These are phyloP conservation scores for Carex parvula DNA, from an alignment of 176 grass and related monocot species.

Conservation along the genomic window DNA sequence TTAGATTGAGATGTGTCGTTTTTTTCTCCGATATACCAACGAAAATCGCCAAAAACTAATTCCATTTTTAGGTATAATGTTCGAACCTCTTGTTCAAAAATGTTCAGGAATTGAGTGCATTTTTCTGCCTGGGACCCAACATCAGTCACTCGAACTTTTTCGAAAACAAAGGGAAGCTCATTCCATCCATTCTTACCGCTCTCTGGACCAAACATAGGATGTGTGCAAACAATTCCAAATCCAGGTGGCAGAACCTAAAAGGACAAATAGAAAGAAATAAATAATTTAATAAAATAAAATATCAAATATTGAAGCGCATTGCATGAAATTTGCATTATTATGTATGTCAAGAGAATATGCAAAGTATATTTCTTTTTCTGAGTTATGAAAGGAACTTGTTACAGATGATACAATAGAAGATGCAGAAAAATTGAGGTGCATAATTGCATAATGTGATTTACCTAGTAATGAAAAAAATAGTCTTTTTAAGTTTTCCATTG, in stretches of 20 bases:
- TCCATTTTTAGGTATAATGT: not conserved
- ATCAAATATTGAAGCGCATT: not conserved
- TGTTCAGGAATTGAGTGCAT: slow-evolving; percentile 54
- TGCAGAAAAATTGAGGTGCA: not conserved
- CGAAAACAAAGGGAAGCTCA: slow-evolving; percentile 46
- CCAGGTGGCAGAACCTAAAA: slow-evolving; percentile 45
- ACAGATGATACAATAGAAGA: not conserved
- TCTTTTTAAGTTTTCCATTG: not conserved
- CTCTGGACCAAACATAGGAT: slow-evolving; percentile 72
- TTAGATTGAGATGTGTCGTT: not conserved
- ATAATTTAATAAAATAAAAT: too few species aligned
- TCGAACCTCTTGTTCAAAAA: slow-evolving; percentile 51
- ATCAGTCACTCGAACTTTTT: slow-evolving; percentile 50
- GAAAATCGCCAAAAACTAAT: not conserved
- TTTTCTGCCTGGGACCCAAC: slow-evolving; percentile 36
- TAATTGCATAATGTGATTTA: not conserved
- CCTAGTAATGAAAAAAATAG: not conserved
- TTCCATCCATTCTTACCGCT: slow-evolving; percentile 63
- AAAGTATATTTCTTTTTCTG: not conserved
- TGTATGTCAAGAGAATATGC: not conserved
- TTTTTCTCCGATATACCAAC: not conserved
- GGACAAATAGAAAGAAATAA: not conserved
- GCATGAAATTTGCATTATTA: not conserved
- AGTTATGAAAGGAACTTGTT: not conserved
- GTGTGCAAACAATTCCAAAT: slow-evolving; percentile 55